Evolutionary conservation across 257 asterid genomes (phyloP).

Genomic region (Osmanthus fragrans): DNA sequence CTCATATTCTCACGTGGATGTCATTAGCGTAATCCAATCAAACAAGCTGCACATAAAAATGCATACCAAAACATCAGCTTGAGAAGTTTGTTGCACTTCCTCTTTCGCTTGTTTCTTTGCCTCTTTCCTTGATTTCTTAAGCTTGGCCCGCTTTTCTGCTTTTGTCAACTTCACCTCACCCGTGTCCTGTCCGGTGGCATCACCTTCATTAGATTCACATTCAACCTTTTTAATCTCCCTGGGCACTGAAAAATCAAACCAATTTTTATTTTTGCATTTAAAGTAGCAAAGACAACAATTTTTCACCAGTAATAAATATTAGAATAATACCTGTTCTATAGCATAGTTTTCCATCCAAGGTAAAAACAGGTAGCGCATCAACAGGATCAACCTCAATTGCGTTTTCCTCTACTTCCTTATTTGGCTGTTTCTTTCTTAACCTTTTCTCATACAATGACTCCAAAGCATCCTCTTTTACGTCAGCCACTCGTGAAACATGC

Average conservation of each 20-base stretch:
- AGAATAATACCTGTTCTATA: conserved; percentile 57
- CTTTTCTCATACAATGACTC: conserved; percentile 73
- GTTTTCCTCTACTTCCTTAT: conserved; percentile 47
- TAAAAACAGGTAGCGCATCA: conserved; percentile 90
- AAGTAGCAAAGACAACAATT: not conserved
- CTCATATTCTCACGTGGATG: not conserved
- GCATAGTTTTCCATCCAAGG: conserved; percentile 63
- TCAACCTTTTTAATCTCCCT: conserved; percentile 51
- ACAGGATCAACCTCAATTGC: conserved; percentile 76
- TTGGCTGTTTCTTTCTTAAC: conserved; percentile 46
- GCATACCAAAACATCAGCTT: conserved; percentile 75
- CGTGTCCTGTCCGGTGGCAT: conserved; percentile 33
- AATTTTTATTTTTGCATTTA: not conserved
- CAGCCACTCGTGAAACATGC: conserved; percentile 76
- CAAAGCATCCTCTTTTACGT: conserved; percentile 74
- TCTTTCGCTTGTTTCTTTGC: conserved; percentile 82
- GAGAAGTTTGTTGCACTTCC: conserved; percentile 61
- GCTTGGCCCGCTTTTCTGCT: conserved; percentile 73
- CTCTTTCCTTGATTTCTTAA: conserved; percentile 77
- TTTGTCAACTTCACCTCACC: conserved; percentile 56
- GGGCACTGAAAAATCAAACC: conserved; percentile 32
- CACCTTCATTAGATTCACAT: conserved; percentile 46
- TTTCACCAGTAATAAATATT: not conserved
- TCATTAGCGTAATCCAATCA: not conserved
- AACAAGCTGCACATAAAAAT: not conserved